phyloP scores from a whole-genome alignment of 2,329 filamentous ascomycete genomes.

The Myriosclerotinia curreyana region DNA sequence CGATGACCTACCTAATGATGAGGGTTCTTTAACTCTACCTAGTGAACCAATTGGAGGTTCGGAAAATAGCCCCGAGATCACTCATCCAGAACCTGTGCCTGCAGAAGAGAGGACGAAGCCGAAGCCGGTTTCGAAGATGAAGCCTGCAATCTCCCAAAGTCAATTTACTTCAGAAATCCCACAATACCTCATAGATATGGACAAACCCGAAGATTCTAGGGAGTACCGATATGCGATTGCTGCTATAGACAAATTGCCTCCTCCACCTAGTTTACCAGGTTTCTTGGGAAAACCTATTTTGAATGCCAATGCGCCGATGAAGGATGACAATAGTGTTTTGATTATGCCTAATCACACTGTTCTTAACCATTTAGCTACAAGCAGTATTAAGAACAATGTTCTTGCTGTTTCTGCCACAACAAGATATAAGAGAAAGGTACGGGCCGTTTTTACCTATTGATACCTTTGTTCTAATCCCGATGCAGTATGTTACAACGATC shows the following conservation, averaged over 20 bases:
- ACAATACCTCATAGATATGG: constrained; percentile 80
- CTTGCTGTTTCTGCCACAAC: constrained; percentile 94
- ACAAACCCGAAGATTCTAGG: constrained; percentile 75
- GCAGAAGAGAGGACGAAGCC: constrained; percentile 40
- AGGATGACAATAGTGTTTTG: constrained; percentile 96
- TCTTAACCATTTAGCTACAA: constrained; percentile 92
- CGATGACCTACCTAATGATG: constrained; percentile 57
- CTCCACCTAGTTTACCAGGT: constrained; percentile 79
- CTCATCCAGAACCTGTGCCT: constrained; percentile 35
- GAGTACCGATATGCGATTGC: constrained; percentile 70
- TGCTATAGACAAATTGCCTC: constrained; percentile 75
- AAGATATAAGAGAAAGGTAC: constrained; percentile 91
- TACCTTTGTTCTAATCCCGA: constrained; percentile 15
- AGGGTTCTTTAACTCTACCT: constrained; percentile 24
- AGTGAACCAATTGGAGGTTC: constrained; percentile 26
- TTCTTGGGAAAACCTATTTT: constrained; percentile 94
- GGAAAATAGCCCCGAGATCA: constrained; percentile 14
- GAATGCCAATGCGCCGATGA: constrained; percentile 86
- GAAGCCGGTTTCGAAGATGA: constrained; percentile 49
- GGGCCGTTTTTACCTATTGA: constrained; percentile 29
- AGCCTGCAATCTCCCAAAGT: constrained; percentile 53
- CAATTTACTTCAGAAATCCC: constrained; percentile 74
- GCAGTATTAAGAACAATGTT: constrained; percentile 95
- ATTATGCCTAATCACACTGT: constrained; percentile 98
- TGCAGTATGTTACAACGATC: constrained; percentile 92